Percentiles rank a stretch among this genome's conserved stretches.
These are phyloP conservation scores for Senna siamea DNA, from an alignment of 306 rosid genomes.

Conservation along the genomic window DNA sequence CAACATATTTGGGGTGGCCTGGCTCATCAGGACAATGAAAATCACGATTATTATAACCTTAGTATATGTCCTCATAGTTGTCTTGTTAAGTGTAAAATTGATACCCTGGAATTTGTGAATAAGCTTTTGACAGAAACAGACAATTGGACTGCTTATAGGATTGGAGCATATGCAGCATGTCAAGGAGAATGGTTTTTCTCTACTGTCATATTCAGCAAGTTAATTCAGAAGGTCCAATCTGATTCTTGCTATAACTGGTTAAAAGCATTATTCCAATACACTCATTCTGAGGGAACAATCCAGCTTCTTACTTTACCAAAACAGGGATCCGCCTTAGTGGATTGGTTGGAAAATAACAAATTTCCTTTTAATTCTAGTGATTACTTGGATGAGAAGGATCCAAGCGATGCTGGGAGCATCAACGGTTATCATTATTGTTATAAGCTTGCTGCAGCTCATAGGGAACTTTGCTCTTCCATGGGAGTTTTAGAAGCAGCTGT, in stretches of 20 bases:
- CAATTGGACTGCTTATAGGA: conserved; percentile 59
- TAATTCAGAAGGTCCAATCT: conserved; percentile 46
- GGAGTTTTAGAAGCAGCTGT: conserved; percentile 50
- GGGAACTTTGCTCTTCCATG: conserved; percentile 52
- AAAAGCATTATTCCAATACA: conserved; percentile 52
- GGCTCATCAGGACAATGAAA: conserved; percentile 39
- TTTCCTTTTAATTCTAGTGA: conserved; percentile 26
- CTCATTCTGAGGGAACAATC: conserved; percentile 52
- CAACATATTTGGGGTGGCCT: conserved; percentile 50
- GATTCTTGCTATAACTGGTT: conserved; percentile 53
- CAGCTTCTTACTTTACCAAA: conserved; percentile 44
- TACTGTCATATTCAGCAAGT: conserved; percentile 46
- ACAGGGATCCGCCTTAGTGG: conserved; percentile 42
- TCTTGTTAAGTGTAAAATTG: conserved; percentile 45
- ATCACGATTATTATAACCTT: background rate
- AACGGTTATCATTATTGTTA: conserved; percentile 30
- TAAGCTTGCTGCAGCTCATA: conserved; percentile 50
- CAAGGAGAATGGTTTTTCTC: conserved; percentile 61
- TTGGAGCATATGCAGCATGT: conserved; percentile 53
- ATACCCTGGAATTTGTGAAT: conserved; percentile 41
- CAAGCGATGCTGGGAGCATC: conserved; percentile 25
- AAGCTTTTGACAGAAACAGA: conserved; percentile 43
- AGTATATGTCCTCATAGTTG: conserved; percentile 17
- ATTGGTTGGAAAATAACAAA: conserved; percentile 39
- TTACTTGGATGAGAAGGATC: conserved; percentile 37